Evolutionary conservation across 305 asterid species (phyloP).

Genomic region (Fraxinus platypoda): DNA sequence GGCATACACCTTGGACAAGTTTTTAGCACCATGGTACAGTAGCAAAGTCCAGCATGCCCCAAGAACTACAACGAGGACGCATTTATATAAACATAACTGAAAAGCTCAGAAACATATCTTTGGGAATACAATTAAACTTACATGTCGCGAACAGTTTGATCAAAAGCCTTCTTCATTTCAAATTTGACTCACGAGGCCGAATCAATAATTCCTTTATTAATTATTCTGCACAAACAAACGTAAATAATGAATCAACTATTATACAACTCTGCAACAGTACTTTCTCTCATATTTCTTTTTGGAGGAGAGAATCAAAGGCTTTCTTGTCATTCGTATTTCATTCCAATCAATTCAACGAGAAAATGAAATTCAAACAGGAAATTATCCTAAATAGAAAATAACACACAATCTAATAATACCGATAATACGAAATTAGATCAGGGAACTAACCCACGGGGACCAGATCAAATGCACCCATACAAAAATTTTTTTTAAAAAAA

Average conservation of each 20-base stretch:
- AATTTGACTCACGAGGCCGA: conserved; percentile 36
- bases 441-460: neutral
- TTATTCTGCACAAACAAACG: conserved; percentile 29
- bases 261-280: neutral
- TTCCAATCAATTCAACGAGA: conserved; percentile 14
- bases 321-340: neutral
- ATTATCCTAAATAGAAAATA: conserved; percentile 7
- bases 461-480: neutral
- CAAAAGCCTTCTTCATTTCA: conserved; percentile 90
- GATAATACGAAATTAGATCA: neutral
- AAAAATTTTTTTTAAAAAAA: neutral
- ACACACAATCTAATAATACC: neutral
- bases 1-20: neutral
- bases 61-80: neutral
- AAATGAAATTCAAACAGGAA: conserved; percentile 6
- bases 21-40: neutral
- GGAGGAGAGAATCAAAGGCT: neutral
- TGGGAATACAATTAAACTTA: conserved; percentile 40
- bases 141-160: conserved; percentile 93
- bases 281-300: conserved; percentile 7
- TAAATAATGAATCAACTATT: neutral
- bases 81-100: neutral
- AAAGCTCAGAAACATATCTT: neutral
- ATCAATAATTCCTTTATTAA: conserved; percentile 22
- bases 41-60: neutral